Evolutionary conservation across 1,284 basidiomycete species (phyloP).

Genomic region (Fomitopsis pinicola): DNA sequence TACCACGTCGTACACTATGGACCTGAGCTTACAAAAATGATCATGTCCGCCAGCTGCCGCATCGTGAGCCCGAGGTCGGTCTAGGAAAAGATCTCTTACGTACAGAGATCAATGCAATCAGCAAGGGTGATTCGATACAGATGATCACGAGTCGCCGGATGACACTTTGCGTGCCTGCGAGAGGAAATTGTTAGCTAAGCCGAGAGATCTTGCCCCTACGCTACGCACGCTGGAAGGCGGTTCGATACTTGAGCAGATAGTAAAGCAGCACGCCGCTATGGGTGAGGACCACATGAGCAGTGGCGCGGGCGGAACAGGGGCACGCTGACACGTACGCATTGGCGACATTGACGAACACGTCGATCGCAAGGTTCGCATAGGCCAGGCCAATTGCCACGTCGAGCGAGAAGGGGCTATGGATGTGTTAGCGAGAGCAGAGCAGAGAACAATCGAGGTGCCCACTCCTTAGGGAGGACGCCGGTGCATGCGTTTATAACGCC

Average conservation of each 20-base stretch:
- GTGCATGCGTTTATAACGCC: neutral
- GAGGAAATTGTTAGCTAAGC: no score
- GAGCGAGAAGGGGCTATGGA: neutral
- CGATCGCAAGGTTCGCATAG: neutral
- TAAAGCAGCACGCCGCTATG: neutral
- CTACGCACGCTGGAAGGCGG: neutral
- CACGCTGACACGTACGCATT: neutral
- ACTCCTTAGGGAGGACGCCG: neutral
- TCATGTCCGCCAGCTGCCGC: neutral
- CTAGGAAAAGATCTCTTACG: neutral
- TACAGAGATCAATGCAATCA: neutral
- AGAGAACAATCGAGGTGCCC: neutral
- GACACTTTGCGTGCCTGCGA: neutral
- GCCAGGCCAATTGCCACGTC: neutral
- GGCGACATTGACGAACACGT: neutral
- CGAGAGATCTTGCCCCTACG: neutral
- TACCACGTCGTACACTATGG: no score
- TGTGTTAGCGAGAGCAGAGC: neutral
- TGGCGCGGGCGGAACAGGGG: neutral
- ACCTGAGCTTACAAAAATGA: neutral
- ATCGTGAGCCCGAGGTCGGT: neutral
- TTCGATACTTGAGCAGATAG: neutral
- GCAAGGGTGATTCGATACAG: neutral
- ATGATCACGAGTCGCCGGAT: neutral
- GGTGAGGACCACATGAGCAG: neutral